A percentile compares a stretch with the other conserved stretches of the same genome.
Evolutionary conservation across 495 filamentous ascomycete species (phyloP).

Genomic region (Lentithecium fluviatile): DNA sequence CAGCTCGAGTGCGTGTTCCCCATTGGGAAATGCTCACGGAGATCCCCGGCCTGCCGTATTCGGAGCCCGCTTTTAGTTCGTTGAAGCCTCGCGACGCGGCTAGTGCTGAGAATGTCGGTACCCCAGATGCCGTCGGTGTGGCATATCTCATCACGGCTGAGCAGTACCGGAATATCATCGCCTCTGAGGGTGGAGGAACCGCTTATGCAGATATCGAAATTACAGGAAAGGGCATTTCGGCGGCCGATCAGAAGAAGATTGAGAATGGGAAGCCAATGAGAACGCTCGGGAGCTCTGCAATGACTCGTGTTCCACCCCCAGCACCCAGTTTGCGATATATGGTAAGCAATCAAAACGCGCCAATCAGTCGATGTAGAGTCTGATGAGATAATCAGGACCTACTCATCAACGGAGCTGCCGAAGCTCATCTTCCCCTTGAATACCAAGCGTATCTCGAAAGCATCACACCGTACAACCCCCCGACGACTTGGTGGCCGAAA

Average conservation of each 20-base stretch:
- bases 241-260: not conserved
- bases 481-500: not conserved
- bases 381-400: not conserved
- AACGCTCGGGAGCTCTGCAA: conserved; percentile 1
- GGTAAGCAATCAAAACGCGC: not conserved
- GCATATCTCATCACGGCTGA: conserved; percentile 7
- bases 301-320: not conserved
- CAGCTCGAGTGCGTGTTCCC: conserved; percentile 2
- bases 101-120: not conserved
- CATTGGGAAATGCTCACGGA: conserved; percentile 1
- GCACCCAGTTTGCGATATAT: conserved; percentile 11
- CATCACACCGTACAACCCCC: not conserved
- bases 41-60: conserved; percentile 15
- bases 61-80: conserved; percentile 8
- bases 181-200: conserved; percentile 14
- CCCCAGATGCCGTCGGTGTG: not conserved
- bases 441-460: not conserved
- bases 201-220: conserved; percentile 8
- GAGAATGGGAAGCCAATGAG: not conserved
- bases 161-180: conserved; percentile 6
- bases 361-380: not conserved
- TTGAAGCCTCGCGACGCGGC: not conserved
- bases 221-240: not conserved
- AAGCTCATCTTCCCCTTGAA: not conserved
- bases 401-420: not conserved